phyloP scores from a whole-genome alignment of 1,139 yeast genomes.

The Sugiyamaella castrensis region DNA sequence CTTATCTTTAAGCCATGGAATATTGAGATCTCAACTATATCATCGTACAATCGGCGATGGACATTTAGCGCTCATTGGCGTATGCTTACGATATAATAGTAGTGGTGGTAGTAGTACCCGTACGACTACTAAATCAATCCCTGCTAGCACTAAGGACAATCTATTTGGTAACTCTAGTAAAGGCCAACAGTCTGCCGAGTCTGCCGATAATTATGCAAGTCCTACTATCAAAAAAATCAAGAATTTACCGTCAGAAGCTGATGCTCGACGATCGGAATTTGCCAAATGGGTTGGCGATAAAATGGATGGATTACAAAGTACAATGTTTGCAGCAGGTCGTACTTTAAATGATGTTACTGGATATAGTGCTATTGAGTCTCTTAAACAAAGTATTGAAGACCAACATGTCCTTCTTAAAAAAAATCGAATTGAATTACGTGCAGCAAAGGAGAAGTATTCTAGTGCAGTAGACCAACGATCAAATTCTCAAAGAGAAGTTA shows the following conservation, averaged over 20 bases:
- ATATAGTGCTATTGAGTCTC: slow-evolving; percentile 71
- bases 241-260: slow-evolving; percentile 45
- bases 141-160: no score
- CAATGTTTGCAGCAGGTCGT: slow-evolving; percentile 66
- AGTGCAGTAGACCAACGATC: slow-evolving; percentile 65
- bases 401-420: slow-evolving; percentile 47
- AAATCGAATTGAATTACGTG: slow-evolving; percentile 50
- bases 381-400: slow-evolving; percentile 58
- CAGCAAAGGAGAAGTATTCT: slow-evolving; percentile 53
- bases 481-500: slow-evolving; percentile 77
- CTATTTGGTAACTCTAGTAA: no score
- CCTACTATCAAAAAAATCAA: slow-evolving; percentile 16
- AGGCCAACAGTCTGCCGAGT: no score
- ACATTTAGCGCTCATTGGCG: no score
- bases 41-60: no score
- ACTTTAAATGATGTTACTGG: slow-evolving; percentile 91
- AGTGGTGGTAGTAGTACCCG: no score
- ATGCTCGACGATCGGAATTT: slow-evolving; percentile 45
- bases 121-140: no score
- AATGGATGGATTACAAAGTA: slow-evolving; percentile 62
- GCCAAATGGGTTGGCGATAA: slow-evolving; percentile 54
- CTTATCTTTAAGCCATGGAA: no score
- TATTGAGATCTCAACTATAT: no score
- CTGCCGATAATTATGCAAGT: no score
- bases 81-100: no score